These are phyloP conservation scores for Ehretia macrophylla DNA, from an alignment of 257 asterid genomes.

Conservation along the genomic window DNA sequence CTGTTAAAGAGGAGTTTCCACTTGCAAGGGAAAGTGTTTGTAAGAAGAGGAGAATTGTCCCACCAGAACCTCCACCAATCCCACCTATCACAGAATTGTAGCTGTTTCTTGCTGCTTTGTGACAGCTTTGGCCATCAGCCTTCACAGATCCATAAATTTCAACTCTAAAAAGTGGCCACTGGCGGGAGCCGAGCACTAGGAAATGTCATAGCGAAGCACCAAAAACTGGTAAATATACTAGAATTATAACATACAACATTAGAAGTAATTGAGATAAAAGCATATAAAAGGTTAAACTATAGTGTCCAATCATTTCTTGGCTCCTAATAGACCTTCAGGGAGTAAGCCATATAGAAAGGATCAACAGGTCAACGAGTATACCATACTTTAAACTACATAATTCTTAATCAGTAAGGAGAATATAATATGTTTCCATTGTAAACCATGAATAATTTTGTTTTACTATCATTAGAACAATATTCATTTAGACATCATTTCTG, in stretches of 20 bases:
- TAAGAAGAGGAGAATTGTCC: constrained; percentile 82
- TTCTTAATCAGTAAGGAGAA: too few species aligned
- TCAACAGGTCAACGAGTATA: too few species aligned
- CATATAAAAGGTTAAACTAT: not conserved
- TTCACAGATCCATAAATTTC: constrained; percentile 67
- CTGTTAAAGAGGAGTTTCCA: constrained; percentile 69
- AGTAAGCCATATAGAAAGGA: too few species aligned
- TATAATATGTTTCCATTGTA: too few species aligned
- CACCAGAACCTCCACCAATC: constrained; percentile 98
- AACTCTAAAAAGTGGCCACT: constrained; percentile 77
- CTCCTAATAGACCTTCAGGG: too few species aligned
- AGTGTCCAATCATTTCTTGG: too few species aligned
- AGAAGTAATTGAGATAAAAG: not conserved
- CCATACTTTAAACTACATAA: too few species aligned
- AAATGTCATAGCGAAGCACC: constrained; percentile 17
- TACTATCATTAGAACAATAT: too few species aligned
- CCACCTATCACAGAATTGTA: constrained; percentile 62
- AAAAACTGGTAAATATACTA: constrained; percentile 18
- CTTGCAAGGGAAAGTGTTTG: constrained; percentile 51
- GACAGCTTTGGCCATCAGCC: constrained; percentile 79
- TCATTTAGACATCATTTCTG: too few species aligned
- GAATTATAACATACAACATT: not conserved
- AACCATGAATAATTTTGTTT: too few species aligned
- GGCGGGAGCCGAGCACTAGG: constrained; percentile 80
- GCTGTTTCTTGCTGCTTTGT: constrained; percentile 38